Evolutionary conservation across 345 rosid species (phyloP).

Genomic region (Capsella bursapastoris): DNA sequence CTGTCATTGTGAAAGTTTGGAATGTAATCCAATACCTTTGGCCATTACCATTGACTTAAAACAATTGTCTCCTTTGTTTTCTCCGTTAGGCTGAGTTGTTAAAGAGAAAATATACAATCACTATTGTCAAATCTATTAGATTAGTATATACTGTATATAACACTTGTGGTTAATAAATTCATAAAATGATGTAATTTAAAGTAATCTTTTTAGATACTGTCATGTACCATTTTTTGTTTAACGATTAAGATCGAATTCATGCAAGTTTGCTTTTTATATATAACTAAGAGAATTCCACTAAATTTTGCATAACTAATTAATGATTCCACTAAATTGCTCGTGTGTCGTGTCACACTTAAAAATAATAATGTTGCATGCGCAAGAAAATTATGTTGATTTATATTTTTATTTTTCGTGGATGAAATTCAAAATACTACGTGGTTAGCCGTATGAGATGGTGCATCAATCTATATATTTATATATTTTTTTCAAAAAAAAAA

Average conservation of each 20-base stretch:
- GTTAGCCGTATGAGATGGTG: conserved; percentile 35
- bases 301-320: background rate
- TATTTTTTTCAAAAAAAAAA: background rate
- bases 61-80: conserved; percentile 31
- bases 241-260: background rate
- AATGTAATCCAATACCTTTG: conserved; percentile 27
- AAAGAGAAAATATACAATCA: background rate
- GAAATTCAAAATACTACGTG: conserved; percentile 33
- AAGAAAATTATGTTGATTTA: conserved; percentile 24
- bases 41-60: conserved; percentile 42
- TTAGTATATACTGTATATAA: background rate
- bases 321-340: conserved; percentile 13
- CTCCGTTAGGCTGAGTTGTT: conserved; percentile 41
- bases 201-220: background rate
- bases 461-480: background rate
- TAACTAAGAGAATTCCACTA: background rate
- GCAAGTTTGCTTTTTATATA: background rate
- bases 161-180: conserved; percentile 9
- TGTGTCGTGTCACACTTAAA: conserved; percentile 10
- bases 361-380: conserved; percentile 3
- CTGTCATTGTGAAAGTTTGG: conserved; percentile 18
- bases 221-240: background rate
- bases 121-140: background rate
- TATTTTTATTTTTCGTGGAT: conserved; percentile 2
- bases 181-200: background rate